phyloP scores from a whole-genome alignment of 345 rosid genomes.

The Brassica rapa region DNA sequence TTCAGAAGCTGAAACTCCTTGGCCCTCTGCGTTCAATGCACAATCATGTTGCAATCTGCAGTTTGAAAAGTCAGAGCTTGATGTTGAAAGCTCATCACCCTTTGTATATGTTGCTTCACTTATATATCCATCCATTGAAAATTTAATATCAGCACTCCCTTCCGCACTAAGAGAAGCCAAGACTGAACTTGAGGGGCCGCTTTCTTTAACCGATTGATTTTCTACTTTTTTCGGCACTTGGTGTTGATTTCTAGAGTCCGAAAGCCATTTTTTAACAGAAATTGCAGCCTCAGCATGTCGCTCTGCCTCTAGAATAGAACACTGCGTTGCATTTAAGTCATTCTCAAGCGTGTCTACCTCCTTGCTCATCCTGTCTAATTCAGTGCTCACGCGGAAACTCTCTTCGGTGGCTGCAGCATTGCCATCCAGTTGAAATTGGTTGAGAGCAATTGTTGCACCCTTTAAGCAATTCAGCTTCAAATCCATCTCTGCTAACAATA shows the following conservation, averaged over 20 bases:
- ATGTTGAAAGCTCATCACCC: slow-evolving; percentile 56
- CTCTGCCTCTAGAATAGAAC: slow-evolving; percentile 50
- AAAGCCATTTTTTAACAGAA: slow-evolving; percentile 55
- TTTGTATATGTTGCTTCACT: slow-evolving; percentile 47
- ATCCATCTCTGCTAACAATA: slow-evolving; percentile 71
- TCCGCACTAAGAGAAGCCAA: slow-evolving; percentile 43
- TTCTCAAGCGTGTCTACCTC: slow-evolving; percentile 43
- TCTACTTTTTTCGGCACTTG: slow-evolving; percentile 47
- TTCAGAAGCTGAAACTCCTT: slow-evolving; percentile 28
- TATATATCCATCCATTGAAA: slow-evolving; percentile 42
- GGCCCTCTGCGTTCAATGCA: slow-evolving; percentile 28
- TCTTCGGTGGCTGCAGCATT: slow-evolving; percentile 46
- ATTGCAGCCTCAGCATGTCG: slow-evolving; percentile 53
- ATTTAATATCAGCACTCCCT: slow-evolving; percentile 25
- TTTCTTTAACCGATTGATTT: slow-evolving; percentile 48
- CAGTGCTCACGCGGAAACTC: slow-evolving; percentile 38
- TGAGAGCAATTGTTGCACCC: slow-evolving; percentile 67
- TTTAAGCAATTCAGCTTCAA: slow-evolving; percentile 68
- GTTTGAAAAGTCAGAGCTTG: slow-evolving; percentile 53
- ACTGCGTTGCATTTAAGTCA: slow-evolving; percentile 42
- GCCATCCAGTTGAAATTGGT: slow-evolving; percentile 47
- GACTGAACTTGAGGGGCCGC: slow-evolving; percentile 41
- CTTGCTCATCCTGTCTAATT: slow-evolving; percentile 49
- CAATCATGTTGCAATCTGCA: slow-evolving; percentile 39
- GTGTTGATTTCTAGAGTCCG: slow-evolving; percentile 48